Evolutionary conservation across 2,329 filamentous ascomycete species (phyloP).

Genomic region (Simplicillium aogashimaense): DNA sequence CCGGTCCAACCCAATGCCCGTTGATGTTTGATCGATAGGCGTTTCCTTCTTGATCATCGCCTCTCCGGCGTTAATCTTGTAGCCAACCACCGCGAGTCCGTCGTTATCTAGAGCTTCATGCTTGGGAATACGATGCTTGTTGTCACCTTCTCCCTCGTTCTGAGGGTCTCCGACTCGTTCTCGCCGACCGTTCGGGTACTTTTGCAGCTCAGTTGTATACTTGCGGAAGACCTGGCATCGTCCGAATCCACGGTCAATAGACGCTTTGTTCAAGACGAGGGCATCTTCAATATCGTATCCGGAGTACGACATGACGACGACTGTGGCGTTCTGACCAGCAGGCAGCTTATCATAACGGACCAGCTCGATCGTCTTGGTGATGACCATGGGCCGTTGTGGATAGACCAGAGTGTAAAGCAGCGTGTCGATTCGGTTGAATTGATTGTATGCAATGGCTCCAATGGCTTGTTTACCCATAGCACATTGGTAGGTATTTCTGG

Average conservation of each 20-base stretch:
- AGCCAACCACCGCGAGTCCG: conserved; percentile 80
- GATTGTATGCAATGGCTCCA: conserved; percentile 94
- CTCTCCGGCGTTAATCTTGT: conserved; percentile 67
- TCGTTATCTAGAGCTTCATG: conserved; percentile 72
- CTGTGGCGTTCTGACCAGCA: conserved; percentile 91
- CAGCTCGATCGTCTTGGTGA: conserved; percentile 91
- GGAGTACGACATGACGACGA: conserved; percentile 98
- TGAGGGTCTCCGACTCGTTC: conserved; percentile 54
- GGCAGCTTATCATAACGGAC: conserved; percentile 96
- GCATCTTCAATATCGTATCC: conserved; percentile 99
- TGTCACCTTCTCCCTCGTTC: conserved; percentile 49
- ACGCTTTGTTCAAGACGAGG: conserved; percentile 91
- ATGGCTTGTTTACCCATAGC: conserved; percentile 99
- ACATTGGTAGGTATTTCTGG: conserved; percentile 96
- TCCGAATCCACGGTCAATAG: conserved; percentile 88
- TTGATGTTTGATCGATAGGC: conserved; percentile 67
- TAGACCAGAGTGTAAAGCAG: conserved; percentile 95
- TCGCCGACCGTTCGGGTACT: conserved; percentile 71
- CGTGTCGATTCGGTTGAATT: conserved; percentile 94
- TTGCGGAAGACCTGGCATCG: conserved; percentile 98
- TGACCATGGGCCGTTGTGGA: conserved; percentile 94
- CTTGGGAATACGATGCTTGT: conserved; percentile 52
- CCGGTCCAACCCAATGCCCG: conserved; percentile 58
- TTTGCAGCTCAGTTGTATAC: conserved; percentile 75
- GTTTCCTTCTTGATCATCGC: conserved; percentile 85